Evolutionary conservation across 192 early-diverging fungal genomes (phyloP), one percentile per base, ranked within the genome.

Genomic region (Radiomyces spectabilis): DNA sequence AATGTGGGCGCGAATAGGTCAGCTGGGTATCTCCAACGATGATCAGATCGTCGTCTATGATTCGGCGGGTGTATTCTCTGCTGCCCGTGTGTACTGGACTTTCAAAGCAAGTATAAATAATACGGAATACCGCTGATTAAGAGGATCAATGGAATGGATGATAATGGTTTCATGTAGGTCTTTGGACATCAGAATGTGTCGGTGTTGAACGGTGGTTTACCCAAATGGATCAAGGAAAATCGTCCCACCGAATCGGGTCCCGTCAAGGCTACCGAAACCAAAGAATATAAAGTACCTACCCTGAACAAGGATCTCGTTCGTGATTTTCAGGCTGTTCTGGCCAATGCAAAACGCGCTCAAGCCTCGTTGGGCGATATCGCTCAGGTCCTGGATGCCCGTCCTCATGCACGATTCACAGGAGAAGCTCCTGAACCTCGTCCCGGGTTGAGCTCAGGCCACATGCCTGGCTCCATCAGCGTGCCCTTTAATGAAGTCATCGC

Each of bases 11-110:
- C 39, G 12, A 18, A 5, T 45, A 81, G 79, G 86, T 44, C 65
- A 76, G 6, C 67, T 96, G 43, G 91, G 91, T 31, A 92, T 98
- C 39, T 56, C 66, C 6, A 81, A 85, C 19, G 63, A 69, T 12
- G 92, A 94, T 63, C 89, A 94, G 64, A 78, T 98, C 9, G 86
- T 98, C 0, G 78, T 92, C 22, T 98, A 98, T 62, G 95, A 98
- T 61, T 73, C 84, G 1, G 61, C 73, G 2, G 93, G 93, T 5
- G 72, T 90, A 29, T 79, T 86, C 42, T 86, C 93, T 12, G 83
- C 93, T 5, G 82, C 83, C 37, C 82, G 95, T 13, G 88, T 91
- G 18, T 96, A 87, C 66, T 98, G 93, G 93, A 93, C 90, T 40
- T 92, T 95, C 71, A 89, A 88, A 65, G 87, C 80, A 54, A 40